Evolutionary conservation across 257 asterid genomes (phyloP).

Genomic region (Solanum chiquidenum): DNA sequence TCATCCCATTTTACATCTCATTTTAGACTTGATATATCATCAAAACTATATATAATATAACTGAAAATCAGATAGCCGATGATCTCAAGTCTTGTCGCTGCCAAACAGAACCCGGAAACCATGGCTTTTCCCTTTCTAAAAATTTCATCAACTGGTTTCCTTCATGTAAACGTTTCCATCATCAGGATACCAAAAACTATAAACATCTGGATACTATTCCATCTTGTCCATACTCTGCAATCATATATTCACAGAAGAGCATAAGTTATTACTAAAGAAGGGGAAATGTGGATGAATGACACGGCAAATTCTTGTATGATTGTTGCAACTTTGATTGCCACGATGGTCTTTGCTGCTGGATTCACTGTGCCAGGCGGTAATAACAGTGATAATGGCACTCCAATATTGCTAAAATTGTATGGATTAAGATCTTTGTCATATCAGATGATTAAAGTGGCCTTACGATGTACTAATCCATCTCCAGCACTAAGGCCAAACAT

Average conservation of each 20-base stretch:
- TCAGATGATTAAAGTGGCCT: constrained; percentile 33
- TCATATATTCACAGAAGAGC: constrained; percentile 12
- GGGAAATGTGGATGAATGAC: constrained; percentile 27
- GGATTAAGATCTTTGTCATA: constrained; percentile 11
- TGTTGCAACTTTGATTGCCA: constrained; percentile 20
- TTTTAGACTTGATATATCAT: background rate
- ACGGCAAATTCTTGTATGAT: constrained; percentile 29
- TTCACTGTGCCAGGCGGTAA: constrained; percentile 30
- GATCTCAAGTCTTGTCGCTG: no score
- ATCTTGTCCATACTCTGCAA: background rate
- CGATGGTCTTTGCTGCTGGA: constrained; percentile 23
- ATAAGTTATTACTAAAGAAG: constrained; percentile 9
- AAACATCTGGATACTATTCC: background rate
- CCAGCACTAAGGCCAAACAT: constrained; percentile 55
- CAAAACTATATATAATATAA: background rate
- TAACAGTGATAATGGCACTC: constrained; percentile 5
- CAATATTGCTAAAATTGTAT: background rate
- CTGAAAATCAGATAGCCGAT: no score
- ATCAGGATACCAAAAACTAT: background rate
- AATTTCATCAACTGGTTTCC: no score
- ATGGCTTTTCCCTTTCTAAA: no score
- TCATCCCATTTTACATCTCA: background rate
- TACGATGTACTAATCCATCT: constrained; percentile 51
- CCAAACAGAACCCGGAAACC: no score
- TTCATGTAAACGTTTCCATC: background rate